Evolutionary conservation across 352 stramenopile species (phyloP).

Genomic region (Globisporangium nodosum): DNA sequence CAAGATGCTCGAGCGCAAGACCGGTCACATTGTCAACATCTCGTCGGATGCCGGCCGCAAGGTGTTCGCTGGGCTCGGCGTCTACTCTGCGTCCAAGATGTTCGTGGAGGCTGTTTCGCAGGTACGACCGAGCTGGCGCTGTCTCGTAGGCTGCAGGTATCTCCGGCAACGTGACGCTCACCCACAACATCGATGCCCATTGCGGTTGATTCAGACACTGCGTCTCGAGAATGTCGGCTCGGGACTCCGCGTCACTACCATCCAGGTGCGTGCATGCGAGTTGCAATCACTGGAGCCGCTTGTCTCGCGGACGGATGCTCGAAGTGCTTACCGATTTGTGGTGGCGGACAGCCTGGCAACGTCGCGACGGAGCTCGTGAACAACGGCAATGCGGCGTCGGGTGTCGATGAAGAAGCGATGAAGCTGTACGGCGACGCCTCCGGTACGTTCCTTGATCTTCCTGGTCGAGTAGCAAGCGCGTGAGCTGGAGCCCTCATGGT

Average conservation of each 20-base stretch:
- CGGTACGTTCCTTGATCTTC: slow-evolving; percentile 16
- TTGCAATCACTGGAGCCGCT: background rate
- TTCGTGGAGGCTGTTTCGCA: slow-evolving; percentile 90
- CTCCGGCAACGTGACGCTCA: background rate
- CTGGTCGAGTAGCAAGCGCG: background rate
- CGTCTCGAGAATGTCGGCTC: slow-evolving; percentile 83
- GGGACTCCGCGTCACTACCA: slow-evolving; percentile 84
- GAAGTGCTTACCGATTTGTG: background rate
- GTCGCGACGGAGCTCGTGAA: slow-evolving; percentile 88
- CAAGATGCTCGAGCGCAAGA: slow-evolving; percentile 69
- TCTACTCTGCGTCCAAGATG: slow-evolving; percentile 90
- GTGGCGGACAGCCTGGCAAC: slow-evolving; percentile 77
- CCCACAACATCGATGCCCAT: background rate
- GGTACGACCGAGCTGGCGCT: slow-evolving; percentile 2
- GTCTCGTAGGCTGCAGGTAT: too few species aligned
- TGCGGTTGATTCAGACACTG: slow-evolving; percentile 26
- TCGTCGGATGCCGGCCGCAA: slow-evolving; percentile 81
- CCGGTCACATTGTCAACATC: slow-evolving; percentile 84
- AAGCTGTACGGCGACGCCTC: slow-evolving; percentile 52
- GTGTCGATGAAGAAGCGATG: slow-evolving; percentile 79
- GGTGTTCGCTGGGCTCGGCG: slow-evolving; percentile 75
- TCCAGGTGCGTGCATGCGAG: slow-evolving; percentile 30
- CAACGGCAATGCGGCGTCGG: slow-evolving; percentile 63
- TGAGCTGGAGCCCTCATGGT: background rate
- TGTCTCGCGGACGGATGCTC: too few species aligned